Evolutionary conservation across 495 filamentous ascomycete species (phyloP), one percentile per base, ranked within the genome.

Genomic region (Penicillium arizonense): DNA sequence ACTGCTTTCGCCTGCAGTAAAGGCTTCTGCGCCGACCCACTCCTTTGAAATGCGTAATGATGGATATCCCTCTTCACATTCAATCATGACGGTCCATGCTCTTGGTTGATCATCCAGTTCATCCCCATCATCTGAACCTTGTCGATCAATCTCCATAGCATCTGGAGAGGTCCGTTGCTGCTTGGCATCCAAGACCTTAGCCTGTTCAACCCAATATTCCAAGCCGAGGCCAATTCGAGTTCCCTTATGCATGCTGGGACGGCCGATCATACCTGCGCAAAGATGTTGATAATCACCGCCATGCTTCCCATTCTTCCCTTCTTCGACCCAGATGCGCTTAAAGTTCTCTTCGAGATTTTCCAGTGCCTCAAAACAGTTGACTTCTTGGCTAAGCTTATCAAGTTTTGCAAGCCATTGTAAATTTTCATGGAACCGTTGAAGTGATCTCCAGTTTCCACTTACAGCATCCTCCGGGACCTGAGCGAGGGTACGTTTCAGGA

Each of bases 291-390:
- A 77, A n/a, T 63, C 63, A 50, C 78, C 78, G 5, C 64, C 60
- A 24, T 61, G 69, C 50, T 78, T 70, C 2, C 69, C 52, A 0
- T 70, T 68, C n/a, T 81, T 77, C 44, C 77, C 66, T 40, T 82
- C 77, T 49, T 72, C 72, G 11, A 71, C 66, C 69, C 79, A 76
- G 7, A 85, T 57, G 47, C 79, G 82, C 62, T 83, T 81, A 42
- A 85, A 84, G 82, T 56, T 85, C 66, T 70, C 87, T 82, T 56
- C 94, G 58, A 98, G 76, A 6, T 91, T 91, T 28, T 87, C 87
- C 13, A 97, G 77, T 5, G 91, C 94, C 68, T 94, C 89, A 63
- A 91, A 90, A 67, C 94, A 91, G 57, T 92, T 94, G 9, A 96
- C 76, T 18, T 82, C 82, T 30, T 85, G 86, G 66, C 92, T 93